A percentile compares a stretch with the other conserved stretches of the same genome.
These are phyloP conservation scores for Hawksworthiomyces lignivorus DNA, from an alignment of 2,329 filamentous ascomycete genomes.

Conservation along the genomic window DNA sequence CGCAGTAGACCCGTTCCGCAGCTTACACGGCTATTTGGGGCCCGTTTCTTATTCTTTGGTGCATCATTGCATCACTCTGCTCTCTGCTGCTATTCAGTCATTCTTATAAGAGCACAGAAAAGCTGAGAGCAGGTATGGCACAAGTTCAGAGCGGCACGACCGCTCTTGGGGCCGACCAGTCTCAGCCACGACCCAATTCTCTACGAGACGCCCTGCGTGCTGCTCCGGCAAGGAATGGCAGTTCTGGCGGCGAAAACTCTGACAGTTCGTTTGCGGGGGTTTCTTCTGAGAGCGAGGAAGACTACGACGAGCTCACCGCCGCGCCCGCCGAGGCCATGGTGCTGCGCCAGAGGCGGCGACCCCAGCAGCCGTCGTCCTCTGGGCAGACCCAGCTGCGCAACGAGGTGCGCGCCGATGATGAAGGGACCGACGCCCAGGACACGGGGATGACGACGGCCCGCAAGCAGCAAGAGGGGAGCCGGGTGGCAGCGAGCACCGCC, in stretches of 20 bases:
- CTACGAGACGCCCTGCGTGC: conserved; percentile 17
- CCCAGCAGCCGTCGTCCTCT: too few species aligned
- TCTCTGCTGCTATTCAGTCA: too few species aligned
- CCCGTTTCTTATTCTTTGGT: neutral
- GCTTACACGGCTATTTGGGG: neutral
- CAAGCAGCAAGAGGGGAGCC: too few species aligned
- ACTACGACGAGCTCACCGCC: conserved; percentile 31
- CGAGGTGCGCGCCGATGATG: conserved; percentile 10
- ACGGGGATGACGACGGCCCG: neutral
- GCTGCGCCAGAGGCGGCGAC: conserved; percentile 13
- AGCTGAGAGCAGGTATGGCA: too few species aligned
- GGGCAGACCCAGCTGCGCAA: conserved; percentile 10
- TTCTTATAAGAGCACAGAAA: too few species aligned
- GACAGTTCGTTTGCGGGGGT: conserved; percentile 14
- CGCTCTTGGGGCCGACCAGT: neutral
- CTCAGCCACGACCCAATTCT: conserved; percentile 13
- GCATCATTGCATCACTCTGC: neutral
- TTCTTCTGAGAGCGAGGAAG: conserved; percentile 39
- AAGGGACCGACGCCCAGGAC: neutral
- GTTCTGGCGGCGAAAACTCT: too few species aligned
- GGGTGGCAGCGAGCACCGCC: too few species aligned
- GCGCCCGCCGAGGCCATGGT: conserved; percentile 17
- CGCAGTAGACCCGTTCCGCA: too few species aligned
- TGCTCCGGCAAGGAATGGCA: too few species aligned
- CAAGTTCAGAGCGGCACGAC: neutral